Percentiles rank a stretch among this genome's conserved stretches.
phyloP scores from a whole-genome alignment of 805 yeast genomes.

The Maudiozyma pseudohumilis region DNA sequence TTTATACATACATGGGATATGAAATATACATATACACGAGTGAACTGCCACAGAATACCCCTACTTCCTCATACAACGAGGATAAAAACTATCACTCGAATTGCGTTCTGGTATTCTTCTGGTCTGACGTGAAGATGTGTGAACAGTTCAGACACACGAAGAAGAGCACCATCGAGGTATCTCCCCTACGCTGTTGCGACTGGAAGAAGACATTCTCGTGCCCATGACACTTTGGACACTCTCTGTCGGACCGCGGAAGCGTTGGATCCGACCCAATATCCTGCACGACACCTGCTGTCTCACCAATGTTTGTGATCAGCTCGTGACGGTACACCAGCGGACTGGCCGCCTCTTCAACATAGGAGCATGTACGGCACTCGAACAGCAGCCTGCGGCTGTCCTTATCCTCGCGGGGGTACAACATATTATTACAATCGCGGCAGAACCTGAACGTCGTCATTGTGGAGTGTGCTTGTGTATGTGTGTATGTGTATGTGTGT shows the following conservation, averaged over 20 bases:
- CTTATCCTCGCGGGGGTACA: slow-evolving; percentile 93
- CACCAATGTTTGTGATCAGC: slow-evolving; percentile 79
- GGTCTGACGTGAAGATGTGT: slow-evolving; percentile 42
- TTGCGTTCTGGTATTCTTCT: slow-evolving; percentile 30
- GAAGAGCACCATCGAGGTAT: slow-evolving; percentile 89
- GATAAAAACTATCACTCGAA: no score
- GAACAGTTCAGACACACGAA: slow-evolving; percentile 87
- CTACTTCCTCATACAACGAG: neutral
- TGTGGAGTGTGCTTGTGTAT: no score
- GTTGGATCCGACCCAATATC: slow-evolving; percentile 98
- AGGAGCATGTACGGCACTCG: slow-evolving; percentile 90
- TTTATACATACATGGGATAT: no score
- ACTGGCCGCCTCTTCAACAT: slow-evolving; percentile 82
- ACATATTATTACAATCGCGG: slow-evolving; percentile 93
- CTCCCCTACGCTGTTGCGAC: slow-evolving; percentile 88
- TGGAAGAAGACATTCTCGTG: slow-evolving; percentile 94
- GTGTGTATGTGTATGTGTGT: no score
- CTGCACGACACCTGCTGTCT: slow-evolving; percentile 93
- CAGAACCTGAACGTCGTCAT: slow-evolving; percentile 96
- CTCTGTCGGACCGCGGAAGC: slow-evolving; percentile 87
- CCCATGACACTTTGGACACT: slow-evolving; percentile 82
- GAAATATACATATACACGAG: no score
- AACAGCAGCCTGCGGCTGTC: slow-evolving; percentile 59
- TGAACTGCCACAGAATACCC: no score
- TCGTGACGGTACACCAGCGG: slow-evolving; percentile 89